phyloP scores from a whole-genome alignment of 78 protist genomes.

The Carpediemonas membranifera region DNA sequence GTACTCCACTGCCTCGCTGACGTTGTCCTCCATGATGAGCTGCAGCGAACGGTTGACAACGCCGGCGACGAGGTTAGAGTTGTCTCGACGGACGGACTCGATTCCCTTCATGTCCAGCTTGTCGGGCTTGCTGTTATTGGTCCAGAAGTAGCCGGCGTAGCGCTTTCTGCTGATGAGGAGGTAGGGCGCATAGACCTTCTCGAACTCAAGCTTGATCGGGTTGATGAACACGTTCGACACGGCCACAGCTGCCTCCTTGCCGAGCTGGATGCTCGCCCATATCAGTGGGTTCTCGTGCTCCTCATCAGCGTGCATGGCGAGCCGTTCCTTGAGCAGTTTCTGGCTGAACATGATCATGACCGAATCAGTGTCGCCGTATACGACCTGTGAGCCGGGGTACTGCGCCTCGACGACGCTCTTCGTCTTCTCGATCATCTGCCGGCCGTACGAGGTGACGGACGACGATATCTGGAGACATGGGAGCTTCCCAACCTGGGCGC shows the following conservation, averaged over 20 bases:
- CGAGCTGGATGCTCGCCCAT: no score
- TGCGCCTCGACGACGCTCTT: slow-evolving; percentile 11
- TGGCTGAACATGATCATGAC: slow-evolving; percentile 94
- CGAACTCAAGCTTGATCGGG: slow-evolving; percentile 94
- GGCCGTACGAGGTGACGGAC: slow-evolving; percentile 91
- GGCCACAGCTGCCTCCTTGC: slow-evolving; percentile 73
- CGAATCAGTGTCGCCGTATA: slow-evolving; percentile 99
- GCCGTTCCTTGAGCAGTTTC: slow-evolving; percentile 32
- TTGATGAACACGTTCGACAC: slow-evolving; percentile 63
- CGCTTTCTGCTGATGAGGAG: slow-evolving; percentile 91
- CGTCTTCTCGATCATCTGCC: slow-evolving; percentile 89
- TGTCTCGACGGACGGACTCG: slow-evolving; percentile 91
- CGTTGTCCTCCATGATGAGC: slow-evolving; percentile 60
- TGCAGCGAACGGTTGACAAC: slow-evolving; percentile 61
- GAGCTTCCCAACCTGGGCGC: slow-evolving; percentile 90
- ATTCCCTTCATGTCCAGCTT: slow-evolving; percentile 88
- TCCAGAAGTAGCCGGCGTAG: slow-evolving; percentile 96
- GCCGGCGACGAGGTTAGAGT: slow-evolving; percentile 74
- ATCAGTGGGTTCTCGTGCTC: no score
- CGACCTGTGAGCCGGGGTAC: slow-evolving; percentile 27
- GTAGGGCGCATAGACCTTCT: slow-evolving; percentile 93
- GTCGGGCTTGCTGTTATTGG: slow-evolving; percentile 65
- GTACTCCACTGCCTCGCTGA: slow-evolving; percentile 51
- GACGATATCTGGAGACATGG: slow-evolving; percentile 88
- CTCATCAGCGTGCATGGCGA: no score